A percentile compares a stretch with the other conserved stretches of the same genome.
Conservation (phyloP, 139 green algal species). For the Desmodesmus armatus region DNA sequence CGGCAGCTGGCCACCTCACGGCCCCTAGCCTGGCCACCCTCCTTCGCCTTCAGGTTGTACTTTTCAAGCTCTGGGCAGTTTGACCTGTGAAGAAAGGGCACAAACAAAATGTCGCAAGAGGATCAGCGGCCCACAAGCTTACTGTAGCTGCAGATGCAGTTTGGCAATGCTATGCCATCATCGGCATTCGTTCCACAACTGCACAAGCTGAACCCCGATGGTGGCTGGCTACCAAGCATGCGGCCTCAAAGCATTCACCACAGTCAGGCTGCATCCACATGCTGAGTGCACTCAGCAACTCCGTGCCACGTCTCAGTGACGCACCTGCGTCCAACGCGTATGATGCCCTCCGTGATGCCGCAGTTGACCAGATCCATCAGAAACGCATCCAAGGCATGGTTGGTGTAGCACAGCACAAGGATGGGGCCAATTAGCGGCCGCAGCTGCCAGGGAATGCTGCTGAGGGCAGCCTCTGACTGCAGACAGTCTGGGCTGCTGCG, state of each 20-base stretch:
- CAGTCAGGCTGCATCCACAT: too few species aligned
- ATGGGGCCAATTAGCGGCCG: constrained; percentile 53
- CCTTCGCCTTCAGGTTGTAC: constrained; percentile 15
- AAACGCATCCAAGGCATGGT: constrained; percentile 75
- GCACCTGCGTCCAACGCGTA: constrained; percentile 61
- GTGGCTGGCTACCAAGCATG: too few species aligned
- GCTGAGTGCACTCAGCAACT: too few species aligned
- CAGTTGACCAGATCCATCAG: constrained; percentile 61
- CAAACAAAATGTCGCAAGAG: too few species aligned
- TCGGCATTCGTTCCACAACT: too few species aligned
- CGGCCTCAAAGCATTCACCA: too few species aligned
- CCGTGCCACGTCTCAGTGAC: constrained; percentile 52
- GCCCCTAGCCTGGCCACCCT: neutral
- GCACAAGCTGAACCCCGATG: too few species aligned
- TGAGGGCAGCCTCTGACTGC: neutral
- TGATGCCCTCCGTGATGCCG: constrained; percentile 58
- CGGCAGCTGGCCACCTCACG: neutral
- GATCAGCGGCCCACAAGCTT: too few species aligned
- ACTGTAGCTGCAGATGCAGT: too few species aligned
- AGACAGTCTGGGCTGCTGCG: neutral
- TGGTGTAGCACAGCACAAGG: constrained; percentile 68
- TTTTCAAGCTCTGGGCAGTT: neutral
- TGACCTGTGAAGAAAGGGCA: too few species aligned
- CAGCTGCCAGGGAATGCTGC: neutral
- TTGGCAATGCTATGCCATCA: too few species aligned